Conservation (phyloP, 2,329 filamentous ascomycete species). For the Orbilia ellipsospora region DNA sequence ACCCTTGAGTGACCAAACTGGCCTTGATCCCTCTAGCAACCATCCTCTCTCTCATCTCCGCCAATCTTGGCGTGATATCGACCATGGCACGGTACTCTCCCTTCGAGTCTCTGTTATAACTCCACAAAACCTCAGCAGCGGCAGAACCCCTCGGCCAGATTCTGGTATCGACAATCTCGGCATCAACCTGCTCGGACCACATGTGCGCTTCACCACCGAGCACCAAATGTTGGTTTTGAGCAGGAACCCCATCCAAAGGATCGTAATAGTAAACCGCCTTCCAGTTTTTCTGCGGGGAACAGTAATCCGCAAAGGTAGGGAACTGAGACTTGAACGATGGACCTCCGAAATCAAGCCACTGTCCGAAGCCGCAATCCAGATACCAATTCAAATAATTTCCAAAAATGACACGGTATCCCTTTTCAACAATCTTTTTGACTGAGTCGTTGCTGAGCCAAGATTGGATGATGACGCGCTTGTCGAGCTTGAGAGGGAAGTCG, state of each 20-base stretch:
- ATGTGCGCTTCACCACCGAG: slow-evolving; percentile 83
- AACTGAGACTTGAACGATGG: slow-evolving; percentile 70
- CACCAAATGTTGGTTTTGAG: slow-evolving; percentile 73
- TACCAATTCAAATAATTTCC: slow-evolving; percentile 85
- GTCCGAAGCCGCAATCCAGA: slow-evolving; percentile 82
- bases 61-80: slow-evolving; percentile 75
- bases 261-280: slow-evolving; percentile 81
- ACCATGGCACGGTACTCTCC: slow-evolving; percentile 78
- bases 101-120: slow-evolving; percentile 72
- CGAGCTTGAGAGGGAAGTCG: slow-evolving; percentile 79
- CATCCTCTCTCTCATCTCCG: slow-evolving; percentile 80
- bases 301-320: slow-evolving; percentile 85
- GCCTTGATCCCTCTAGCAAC: slow-evolving; percentile 74
- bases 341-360: slow-evolving; percentile 78
- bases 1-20: slow-evolving; percentile 61
- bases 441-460: slow-evolving; percentile 76
- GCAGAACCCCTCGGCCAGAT: slow-evolving; percentile 82
- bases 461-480: slow-evolving; percentile 78
- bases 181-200: slow-evolving; percentile 83
- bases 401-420: slow-evolving; percentile 77
- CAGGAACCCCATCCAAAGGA: slow-evolving; percentile 73
- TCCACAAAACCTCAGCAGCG: slow-evolving; percentile 84
- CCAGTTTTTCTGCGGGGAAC: slow-evolving; percentile 83
- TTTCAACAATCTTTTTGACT: slow-evolving; percentile 70
- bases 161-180: slow-evolving; percentile 77